Conservation (phyloP, 345 rosid species). For the Erysimum cheiranthoides region DNA sequence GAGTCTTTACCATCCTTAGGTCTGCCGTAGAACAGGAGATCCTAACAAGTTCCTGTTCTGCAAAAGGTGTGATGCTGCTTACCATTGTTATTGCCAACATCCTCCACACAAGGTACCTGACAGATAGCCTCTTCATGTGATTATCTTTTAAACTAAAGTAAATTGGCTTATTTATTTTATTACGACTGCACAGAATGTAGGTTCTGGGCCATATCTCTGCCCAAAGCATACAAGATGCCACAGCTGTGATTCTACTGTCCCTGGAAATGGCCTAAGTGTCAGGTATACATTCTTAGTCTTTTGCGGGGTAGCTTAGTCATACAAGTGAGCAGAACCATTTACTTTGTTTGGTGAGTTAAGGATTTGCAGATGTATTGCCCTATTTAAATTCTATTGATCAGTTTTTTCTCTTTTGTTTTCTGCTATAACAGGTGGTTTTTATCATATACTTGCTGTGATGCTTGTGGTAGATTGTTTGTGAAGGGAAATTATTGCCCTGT, state of each 20-base stretch:
- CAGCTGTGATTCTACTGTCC: slow-evolving; percentile 95
- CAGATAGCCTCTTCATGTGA: slow-evolving; percentile 24
- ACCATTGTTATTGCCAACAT: slow-evolving; percentile 98
- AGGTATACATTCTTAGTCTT: slow-evolving; percentile 57
- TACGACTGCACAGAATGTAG: slow-evolving; percentile 72
- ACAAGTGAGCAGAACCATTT: slow-evolving; percentile 19
- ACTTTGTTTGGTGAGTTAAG: slow-evolving; percentile 12
- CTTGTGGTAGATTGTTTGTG: slow-evolving; percentile 99
- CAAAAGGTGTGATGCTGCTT: slow-evolving; percentile 96
- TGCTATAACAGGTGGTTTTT: slow-evolving; percentile 86
- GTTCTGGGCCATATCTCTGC: slow-evolving; percentile 97
- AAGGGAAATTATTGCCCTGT: slow-evolving; percentile 98
- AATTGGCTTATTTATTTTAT: slow-evolving; percentile 23
- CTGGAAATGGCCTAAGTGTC: slow-evolving; percentile 99
- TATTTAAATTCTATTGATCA: background rate
- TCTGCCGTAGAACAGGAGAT: slow-evolving; percentile 94
- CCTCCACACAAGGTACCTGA: slow-evolving; percentile 92
- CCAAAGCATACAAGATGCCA: slow-evolving; percentile 96
- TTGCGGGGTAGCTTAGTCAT: slow-evolving; percentile 9
- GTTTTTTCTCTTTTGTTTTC: slow-evolving; percentile 8
- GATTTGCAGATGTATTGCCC: slow-evolving; percentile 19
- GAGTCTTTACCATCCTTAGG: slow-evolving; percentile 49
- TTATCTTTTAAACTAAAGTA: slow-evolving; percentile 18
- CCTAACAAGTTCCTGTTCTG: slow-evolving; percentile 97
- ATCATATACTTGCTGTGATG: slow-evolving; percentile 98